phyloP scores from a whole-genome alignment of 179 eudicot species.

The Beta lomatogona region DNA sequence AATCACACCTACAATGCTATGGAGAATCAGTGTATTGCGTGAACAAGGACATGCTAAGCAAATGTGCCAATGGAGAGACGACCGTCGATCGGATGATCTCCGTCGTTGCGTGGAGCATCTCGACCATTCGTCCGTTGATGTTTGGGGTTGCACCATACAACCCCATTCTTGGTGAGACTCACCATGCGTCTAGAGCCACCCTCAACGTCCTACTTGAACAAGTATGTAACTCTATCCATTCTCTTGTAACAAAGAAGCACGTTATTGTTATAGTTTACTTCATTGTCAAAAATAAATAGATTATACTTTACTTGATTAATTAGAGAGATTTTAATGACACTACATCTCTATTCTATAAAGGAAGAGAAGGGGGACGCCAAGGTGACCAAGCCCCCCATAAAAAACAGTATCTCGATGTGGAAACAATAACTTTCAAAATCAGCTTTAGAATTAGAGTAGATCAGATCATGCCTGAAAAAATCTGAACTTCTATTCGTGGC shows the following conservation, averaged over 20 bases:
- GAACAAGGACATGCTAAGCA: constrained; percentile 48
- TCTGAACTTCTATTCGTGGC: no score
- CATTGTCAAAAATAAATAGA: no score
- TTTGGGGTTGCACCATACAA: constrained; percentile 84
- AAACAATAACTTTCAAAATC: no score
- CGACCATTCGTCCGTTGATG: constrained; percentile 57
- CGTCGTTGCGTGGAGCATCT: constrained; percentile 73
- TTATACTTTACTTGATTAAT: no score
- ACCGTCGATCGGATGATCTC: constrained; percentile 52
- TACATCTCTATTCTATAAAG: no score
- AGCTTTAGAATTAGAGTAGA: no score
- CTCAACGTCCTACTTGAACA: constrained; percentile 79
- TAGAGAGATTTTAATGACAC: no score
- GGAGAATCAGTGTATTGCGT: constrained; percentile 70
- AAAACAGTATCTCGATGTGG: no score
- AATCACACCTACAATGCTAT: constrained; percentile 75
- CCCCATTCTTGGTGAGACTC: constrained; percentile 90
- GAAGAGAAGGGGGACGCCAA: no score
- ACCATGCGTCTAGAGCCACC: constrained; percentile 66
- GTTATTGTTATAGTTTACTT: no score
- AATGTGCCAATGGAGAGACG: constrained; percentile 48
- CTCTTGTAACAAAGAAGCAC: neutral
- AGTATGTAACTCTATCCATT: constrained; percentile 33
- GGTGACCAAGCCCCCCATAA: no score
- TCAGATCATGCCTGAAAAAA: no score